Percentiles rank a stretch among this genome's conserved stretches.
These are phyloP conservation scores for Candida suzukii DNA, from an alignment of 805 yeast species.

Conservation along the genomic window DNA sequence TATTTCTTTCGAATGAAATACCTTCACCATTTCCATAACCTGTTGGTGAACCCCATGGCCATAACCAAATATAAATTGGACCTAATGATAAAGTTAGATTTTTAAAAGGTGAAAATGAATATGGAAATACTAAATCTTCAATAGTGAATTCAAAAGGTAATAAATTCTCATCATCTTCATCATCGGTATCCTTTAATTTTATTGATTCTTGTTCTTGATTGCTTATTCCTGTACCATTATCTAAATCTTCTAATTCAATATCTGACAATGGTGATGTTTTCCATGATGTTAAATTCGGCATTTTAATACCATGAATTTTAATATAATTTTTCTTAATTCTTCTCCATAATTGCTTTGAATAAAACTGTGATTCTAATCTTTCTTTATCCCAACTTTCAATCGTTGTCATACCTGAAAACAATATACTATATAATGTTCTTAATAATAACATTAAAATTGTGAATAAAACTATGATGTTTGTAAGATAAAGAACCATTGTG, in stretches of 20 bases:
- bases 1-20: slow-evolving; percentile 41
- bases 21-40: slow-evolving; percentile 61
- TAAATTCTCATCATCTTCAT: no score
- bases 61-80: slow-evolving; percentile 54
- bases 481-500: slow-evolving; percentile 46
- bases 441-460: slow-evolving; percentile 53
- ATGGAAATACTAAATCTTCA: slow-evolving; percentile 77
- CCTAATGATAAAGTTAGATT: slow-evolving; percentile 57
- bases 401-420: slow-evolving; percentile 69
- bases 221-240: slow-evolving; percentile 1
- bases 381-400: slow-evolving; percentile 93
- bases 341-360: slow-evolving; percentile 46
- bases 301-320: slow-evolving; percentile 28
- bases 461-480: slow-evolving; percentile 51
- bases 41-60: slow-evolving; percentile 62
- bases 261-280: slow-evolving; percentile 9
- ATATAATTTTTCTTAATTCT: slow-evolving; percentile 38
- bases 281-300: slow-evolving; percentile 46
- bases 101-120: slow-evolving; percentile 53
- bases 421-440: slow-evolving; percentile 51
- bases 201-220: slow-evolving; percentile 9
- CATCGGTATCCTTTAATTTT: slow-evolving; percentile 7
- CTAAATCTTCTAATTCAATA: slow-evolving; percentile 3
- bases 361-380: slow-evolving; percentile 61
- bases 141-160: slow-evolving; percentile 34